Conservation (phyloP, 352 stramenopile genomes). For the Pythium periplocum region DNA sequence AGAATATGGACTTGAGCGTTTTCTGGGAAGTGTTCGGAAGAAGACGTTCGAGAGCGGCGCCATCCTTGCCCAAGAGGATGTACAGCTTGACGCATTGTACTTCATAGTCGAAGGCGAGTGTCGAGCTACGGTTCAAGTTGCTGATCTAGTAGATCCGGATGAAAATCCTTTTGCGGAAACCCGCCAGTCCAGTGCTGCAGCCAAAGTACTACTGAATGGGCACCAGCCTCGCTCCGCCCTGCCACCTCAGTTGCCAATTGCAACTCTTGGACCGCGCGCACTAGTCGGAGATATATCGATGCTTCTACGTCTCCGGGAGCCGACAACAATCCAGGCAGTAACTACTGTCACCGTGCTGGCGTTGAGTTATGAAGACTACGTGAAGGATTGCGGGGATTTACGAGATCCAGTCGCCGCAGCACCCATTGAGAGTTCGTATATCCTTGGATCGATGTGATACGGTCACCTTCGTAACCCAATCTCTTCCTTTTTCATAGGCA, state of each 20-base stretch:
- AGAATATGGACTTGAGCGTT: conserved; percentile 16
- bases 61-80: conserved; percentile 13
- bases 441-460: not conserved
- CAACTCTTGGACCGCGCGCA: conserved; percentile 14
- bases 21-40: conserved; percentile 19
- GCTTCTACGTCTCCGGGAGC: conserved; percentile 13
- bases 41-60: conserved; percentile 20
- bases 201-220: conserved; percentile 2
- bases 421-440: conserved; percentile 20
- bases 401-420: conserved; percentile 24
- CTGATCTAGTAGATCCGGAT: conserved; percentile 3
- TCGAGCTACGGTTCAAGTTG: conserved; percentile 16
- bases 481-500: conserved; percentile 7
- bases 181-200: conserved; percentile 3
- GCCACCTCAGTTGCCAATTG: conserved; percentile 12
- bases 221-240: not conserved
- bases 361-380: conserved; percentile 14
- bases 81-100: conserved; percentile 8
- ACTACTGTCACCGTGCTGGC: conserved; percentile 17
- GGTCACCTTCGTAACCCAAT: not conserved
- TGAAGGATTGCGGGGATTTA: conserved; percentile 32
- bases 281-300: conserved; percentile 17
- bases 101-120: conserved; percentile 24
- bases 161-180: conserved; percentile 13
- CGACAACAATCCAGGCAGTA: conserved; percentile 18